Conservation (phyloP, 2,329 filamentous ascomycete genomes). For the Phaeosphaeria sp. region DNA sequence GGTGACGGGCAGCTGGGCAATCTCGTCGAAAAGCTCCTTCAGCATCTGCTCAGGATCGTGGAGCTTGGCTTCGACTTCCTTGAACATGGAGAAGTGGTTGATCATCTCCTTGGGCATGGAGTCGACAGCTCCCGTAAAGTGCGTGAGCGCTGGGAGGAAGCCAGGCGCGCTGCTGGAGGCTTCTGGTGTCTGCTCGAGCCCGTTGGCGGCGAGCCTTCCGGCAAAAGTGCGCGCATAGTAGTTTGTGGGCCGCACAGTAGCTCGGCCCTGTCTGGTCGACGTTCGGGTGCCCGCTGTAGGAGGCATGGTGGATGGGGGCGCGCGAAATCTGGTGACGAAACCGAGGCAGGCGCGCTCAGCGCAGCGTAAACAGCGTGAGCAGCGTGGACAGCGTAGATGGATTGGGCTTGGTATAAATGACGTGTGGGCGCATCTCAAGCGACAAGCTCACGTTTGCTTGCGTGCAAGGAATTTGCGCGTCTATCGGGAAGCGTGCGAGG, state of each 20-base stretch:
- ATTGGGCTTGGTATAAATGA: slow-evolving; percentile 23
- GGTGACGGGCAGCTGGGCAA: slow-evolving; percentile 57
- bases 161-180: slow-evolving; percentile 49
- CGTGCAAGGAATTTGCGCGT: slow-evolving; percentile 26
- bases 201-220: slow-evolving; percentile 43
- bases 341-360: slow-evolving; percentile 29
- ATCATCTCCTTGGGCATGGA: slow-evolving; percentile 94
- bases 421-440: slow-evolving; percentile 39
- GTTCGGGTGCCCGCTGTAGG: slow-evolving; percentile 43
- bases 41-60: slow-evolving; percentile 86
- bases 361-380: slow-evolving; percentile 12
- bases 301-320: slow-evolving; percentile 39
- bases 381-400: slow-evolving; percentile 22
- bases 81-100: slow-evolving; percentile 91
- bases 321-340: slow-evolving; percentile 19
- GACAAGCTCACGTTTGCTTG: slow-evolving; percentile 25
- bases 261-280: slow-evolving; percentile 55
- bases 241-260: slow-evolving; percentile 56
- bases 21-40: slow-evolving; percentile 73
- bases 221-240: slow-evolving; percentile 59
- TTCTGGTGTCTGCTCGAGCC: slow-evolving; percentile 47
- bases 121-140: slow-evolving; percentile 89
- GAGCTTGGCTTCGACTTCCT: slow-evolving; percentile 97
- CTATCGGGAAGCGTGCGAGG: slow-evolving; percentile 16
- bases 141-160: slow-evolving; percentile 71